These are phyloP conservation scores for Malassezia sympodialis DNA, from an alignment of 1,284 basidiomycete genomes.

Conservation along the genomic window DNA sequence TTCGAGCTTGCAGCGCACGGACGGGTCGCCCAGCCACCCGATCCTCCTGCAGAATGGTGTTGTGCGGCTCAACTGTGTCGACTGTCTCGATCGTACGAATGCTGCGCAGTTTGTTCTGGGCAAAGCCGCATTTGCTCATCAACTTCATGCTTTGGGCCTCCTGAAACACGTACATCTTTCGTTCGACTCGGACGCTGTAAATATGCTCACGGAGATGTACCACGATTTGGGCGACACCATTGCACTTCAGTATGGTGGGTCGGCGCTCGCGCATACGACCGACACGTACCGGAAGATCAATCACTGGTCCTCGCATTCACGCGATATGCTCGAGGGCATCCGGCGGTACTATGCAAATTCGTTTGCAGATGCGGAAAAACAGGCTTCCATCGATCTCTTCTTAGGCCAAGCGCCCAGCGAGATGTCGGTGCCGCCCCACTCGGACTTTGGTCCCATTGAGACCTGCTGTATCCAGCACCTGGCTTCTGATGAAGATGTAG, in stretches of 20 bases:
- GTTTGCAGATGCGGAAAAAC: constrained; percentile 79
- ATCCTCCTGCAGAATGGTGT: constrained; percentile 83
- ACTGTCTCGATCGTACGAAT: constrained; percentile 88
- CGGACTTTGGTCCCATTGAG: neutral
- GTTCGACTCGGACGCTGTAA: constrained; percentile 89
- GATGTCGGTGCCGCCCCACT: neutral
- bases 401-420: constrained; percentile 49
- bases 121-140: constrained; percentile 86
- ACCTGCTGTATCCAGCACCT: constrained; percentile 2
- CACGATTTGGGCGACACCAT: constrained; percentile 62
- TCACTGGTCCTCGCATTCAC: constrained; percentile 94
- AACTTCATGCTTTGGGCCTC: constrained; percentile 78
- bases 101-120: constrained; percentile 96
- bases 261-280: constrained; percentile 88
- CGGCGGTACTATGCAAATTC: constrained; percentile 92
- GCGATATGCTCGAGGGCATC: constrained; percentile 94
- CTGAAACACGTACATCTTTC: constrained; percentile 65
- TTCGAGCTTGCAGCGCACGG: neutral
- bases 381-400: constrained; percentile 92
- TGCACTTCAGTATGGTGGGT: constrained; percentile 64
- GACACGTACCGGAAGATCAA: constrained; percentile 86
- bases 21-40: neutral
- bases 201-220: constrained; percentile 98
- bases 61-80: constrained; percentile 57
- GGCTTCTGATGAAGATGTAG: constrained; percentile 9